These are phyloP conservation scores for Blastobotrys americana DNA, from an alignment of 805 yeast species.

Conservation along the genomic window DNA sequence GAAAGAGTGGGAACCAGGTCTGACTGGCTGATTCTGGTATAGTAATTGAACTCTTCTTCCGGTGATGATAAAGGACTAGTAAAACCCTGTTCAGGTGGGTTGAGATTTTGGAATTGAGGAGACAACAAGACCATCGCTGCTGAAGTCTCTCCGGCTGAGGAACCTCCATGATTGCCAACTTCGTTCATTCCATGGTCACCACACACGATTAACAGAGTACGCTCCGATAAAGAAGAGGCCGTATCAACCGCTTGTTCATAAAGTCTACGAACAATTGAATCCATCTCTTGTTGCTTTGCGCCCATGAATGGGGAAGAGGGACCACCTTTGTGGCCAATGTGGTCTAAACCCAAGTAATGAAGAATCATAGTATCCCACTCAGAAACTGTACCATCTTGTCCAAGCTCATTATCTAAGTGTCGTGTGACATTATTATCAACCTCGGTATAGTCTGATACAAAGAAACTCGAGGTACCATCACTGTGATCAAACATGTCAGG, in stretches of 20 bases:
- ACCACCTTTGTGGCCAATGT: constrained; percentile 97
- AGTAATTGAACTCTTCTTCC: constrained; percentile 46
- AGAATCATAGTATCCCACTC: constrained; percentile 81
- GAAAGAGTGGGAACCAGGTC: constrained; percentile 69
- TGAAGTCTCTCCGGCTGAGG: constrained; percentile 85
- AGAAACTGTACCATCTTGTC: constrained; percentile 6
- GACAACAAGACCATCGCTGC: constrained; percentile 73
- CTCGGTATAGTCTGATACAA: constrained; percentile 89
- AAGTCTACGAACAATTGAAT: constrained; percentile 48
- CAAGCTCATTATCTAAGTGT: constrained; percentile 60
- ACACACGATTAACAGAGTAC: constrained; percentile 62
- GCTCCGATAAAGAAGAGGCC: constrained; percentile 4
- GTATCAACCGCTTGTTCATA: constrained; percentile 36
- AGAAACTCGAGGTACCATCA: constrained; percentile 91
- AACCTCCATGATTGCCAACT: constrained; percentile 94
- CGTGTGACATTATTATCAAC: constrained; percentile 92
- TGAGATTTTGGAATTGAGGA: constrained; percentile 40
- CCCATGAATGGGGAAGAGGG: constrained; percentile 76
- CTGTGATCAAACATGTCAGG: constrained; percentile 55
- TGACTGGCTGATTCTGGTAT: constrained; percentile 50
- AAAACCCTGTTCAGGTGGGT: constrained; percentile 7
- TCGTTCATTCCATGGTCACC: constrained; percentile 99
- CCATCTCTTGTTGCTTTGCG: constrained; percentile 81
- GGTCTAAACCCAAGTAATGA: constrained; percentile 92
- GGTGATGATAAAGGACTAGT: constrained; percentile 17